Evolutionary conservation across 2,329 filamentous ascomycete species (phyloP).

Genomic region (Botrytis porri): DNA sequence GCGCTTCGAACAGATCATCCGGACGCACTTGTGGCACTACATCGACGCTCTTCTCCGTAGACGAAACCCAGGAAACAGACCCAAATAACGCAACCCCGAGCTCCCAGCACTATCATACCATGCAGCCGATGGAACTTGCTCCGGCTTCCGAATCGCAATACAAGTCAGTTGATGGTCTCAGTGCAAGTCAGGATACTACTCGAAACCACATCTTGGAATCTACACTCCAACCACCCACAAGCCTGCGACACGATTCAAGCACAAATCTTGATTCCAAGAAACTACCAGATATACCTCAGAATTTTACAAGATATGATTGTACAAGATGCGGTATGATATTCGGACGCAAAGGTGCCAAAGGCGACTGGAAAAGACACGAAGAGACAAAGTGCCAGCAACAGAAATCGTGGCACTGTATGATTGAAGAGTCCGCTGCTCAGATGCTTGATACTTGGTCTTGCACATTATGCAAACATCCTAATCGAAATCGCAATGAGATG

Average conservation of each 20-base stretch:
- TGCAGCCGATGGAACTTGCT: neutral
- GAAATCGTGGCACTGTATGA: conserved; percentile 29
- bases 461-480: conserved; percentile 23
- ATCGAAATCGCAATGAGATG: conserved; percentile 22
- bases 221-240: neutral
- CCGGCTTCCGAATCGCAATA: neutral
- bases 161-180: neutral
- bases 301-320: conserved; percentile 24
- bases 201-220: neutral
- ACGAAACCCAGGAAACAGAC: neutral
- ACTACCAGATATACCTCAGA: neutral
- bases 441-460: conserved; percentile 23
- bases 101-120: neutral
- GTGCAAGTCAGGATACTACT: neutral
- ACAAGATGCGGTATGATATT: conserved; percentile 26
- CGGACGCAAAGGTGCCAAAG: conserved; percentile 23
- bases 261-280: neutral
- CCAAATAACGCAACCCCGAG: neutral
- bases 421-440: conserved; percentile 19
- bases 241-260: neutral
- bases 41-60: conserved; percentile 21
- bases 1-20: conserved; percentile 20
- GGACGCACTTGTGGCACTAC: conserved; percentile 25
- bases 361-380: conserved; percentile 32
- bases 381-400: conserved; percentile 28